Evolutionary conservation across 2,329 filamentous ascomycete genomes (phyloP).

Genomic region (Aurifilum marmelostoma): DNA sequence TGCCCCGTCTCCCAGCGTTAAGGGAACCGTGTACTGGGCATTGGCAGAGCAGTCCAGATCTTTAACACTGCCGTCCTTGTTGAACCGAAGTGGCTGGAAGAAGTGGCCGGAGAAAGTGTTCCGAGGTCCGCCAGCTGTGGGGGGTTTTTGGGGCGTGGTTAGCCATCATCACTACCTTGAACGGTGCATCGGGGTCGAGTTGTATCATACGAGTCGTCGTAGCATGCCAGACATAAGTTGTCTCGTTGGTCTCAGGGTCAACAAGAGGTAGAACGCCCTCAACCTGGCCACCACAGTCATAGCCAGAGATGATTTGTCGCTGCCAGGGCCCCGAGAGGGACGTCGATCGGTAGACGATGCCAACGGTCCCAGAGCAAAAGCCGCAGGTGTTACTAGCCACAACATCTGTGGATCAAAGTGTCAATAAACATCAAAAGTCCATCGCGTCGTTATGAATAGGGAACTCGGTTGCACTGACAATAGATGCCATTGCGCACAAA

Average conservation of each 20-base stretch:
- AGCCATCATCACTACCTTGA: not conserved
- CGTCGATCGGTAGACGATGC: not conserved
- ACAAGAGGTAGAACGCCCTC: conserved; percentile 20
- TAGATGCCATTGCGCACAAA: conserved; percentile 24
- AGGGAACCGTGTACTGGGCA: not conserved
- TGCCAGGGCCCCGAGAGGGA: not conserved
- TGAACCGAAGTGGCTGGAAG: not conserved
- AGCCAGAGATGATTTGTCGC: not conserved
- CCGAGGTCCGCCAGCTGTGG: not conserved
- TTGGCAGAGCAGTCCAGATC: not conserved
- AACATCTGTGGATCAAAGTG: not conserved
- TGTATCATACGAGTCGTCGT: conserved; percentile 13
- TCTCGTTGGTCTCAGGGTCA: conserved; percentile 22
- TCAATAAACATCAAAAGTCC: not conserved
- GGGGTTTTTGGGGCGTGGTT: not conserved
- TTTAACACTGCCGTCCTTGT: not conserved
- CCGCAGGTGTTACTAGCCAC: not conserved
- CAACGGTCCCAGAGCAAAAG: not conserved
- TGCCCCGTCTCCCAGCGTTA: not conserved
- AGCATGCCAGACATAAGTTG: conserved; percentile 24
- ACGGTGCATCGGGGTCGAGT: not conserved
- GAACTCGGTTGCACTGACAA: conserved; percentile 1
- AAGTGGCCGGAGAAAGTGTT: not conserved
- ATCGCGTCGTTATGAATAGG: not conserved
- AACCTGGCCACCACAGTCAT: conserved; percentile 12